Conservation (phyloP, 345 rosid genomes). For the Odontarrhena argentea region DNA sequence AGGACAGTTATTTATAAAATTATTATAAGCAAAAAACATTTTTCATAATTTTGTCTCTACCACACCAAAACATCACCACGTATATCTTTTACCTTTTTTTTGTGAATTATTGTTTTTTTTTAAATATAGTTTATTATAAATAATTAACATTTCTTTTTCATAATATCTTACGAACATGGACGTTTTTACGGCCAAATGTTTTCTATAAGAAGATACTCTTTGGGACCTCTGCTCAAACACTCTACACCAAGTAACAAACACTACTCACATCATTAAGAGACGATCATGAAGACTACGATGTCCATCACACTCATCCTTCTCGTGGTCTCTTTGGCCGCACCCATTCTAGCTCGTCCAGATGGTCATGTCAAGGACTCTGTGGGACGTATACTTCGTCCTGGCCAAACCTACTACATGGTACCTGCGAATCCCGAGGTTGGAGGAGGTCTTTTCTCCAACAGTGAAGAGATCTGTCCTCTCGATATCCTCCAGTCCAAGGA, state of each 20-base stretch:
- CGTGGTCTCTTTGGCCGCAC: slow-evolving; percentile 17
- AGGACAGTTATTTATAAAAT: no score
- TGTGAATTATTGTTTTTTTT: neutral
- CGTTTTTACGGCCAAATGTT: neutral
- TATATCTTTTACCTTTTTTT: neutral
- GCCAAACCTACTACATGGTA: slow-evolving; percentile 19
- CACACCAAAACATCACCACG: neutral
- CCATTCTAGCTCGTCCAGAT: slow-evolving; percentile 23
- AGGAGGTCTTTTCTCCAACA: slow-evolving; percentile 25
- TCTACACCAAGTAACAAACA: neutral
- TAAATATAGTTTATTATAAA: no score
- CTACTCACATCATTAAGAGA: neutral
- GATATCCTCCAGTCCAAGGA: slow-evolving; percentile 25
- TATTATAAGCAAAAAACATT: no score
- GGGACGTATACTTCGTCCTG: slow-evolving; percentile 30
- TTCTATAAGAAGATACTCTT: neutral
- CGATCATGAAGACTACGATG: neutral
- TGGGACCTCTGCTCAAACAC: neutral
- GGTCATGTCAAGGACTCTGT: slow-evolving; percentile 23
- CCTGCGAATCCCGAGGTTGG: slow-evolving; percentile 2
- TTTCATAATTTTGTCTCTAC: neutral
- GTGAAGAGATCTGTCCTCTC: slow-evolving; percentile 26
- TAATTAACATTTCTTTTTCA: no score
- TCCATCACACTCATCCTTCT: slow-evolving; percentile 10
- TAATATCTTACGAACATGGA: neutral